Percentiles rank a stretch among this genome's conserved stretches.
These are phyloP conservation scores for Aureobasidium sp. DNA, from an alignment of 2,329 filamentous ascomycete species.

Conservation along the genomic window DNA sequence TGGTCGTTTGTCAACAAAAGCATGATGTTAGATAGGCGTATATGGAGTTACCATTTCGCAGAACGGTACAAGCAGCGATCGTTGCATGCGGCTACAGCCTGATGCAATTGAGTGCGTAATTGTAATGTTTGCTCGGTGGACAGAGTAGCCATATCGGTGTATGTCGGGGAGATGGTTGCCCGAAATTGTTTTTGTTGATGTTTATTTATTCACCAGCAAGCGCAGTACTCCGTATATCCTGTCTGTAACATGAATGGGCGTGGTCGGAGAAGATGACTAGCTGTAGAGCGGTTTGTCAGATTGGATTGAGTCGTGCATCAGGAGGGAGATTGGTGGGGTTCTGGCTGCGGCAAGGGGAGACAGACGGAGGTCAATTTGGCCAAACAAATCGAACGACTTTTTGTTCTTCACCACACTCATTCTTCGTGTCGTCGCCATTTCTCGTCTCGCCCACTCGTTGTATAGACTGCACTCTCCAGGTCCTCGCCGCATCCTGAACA, in stretches of 20 bases:
- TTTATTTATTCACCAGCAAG: neutral
- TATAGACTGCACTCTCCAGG: neutral
- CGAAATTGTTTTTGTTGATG: constrained; percentile 1
- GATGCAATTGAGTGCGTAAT: constrained; percentile 68
- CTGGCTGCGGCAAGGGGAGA: constrained; percentile 3
- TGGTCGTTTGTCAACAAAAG: constrained; percentile 32
- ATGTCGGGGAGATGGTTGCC: neutral
- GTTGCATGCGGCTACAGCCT: constrained; percentile 82
- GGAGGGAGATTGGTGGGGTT: neutral
- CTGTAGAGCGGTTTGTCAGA: neutral
- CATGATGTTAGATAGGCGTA: constrained; percentile 18
- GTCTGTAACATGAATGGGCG: neutral
- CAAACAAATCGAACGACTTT: constrained; percentile 18
- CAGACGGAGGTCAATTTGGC: neutral
- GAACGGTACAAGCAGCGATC: constrained; percentile 94
- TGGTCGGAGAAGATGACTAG: neutral
- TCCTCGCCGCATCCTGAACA: neutral
- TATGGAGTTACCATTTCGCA: constrained; percentile 71
- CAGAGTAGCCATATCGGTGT: constrained; percentile 23
- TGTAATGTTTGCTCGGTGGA: constrained; percentile 45
- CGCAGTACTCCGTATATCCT: neutral
- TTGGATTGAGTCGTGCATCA: neutral
- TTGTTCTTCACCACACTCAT: neutral
- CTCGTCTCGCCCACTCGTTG: neutral
- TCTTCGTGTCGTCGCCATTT: constrained; percentile 5